Conservation (phyloP, 2,329 filamentous ascomycete species). For the Exophiala calicioides region DNA sequence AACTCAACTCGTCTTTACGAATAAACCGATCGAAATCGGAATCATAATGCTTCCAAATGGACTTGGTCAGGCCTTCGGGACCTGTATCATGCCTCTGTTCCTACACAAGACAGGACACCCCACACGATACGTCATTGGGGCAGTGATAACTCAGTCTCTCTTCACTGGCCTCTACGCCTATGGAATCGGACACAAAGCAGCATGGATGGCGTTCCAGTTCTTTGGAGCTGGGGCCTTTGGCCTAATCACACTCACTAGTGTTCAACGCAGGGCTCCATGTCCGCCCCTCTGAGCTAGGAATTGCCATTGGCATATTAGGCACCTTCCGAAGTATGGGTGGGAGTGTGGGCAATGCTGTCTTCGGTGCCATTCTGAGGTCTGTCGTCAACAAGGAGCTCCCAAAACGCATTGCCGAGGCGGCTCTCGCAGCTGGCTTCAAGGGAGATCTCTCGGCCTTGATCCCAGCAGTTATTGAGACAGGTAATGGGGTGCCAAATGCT, state of each 20-base stretch:
- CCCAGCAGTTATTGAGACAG: constrained; percentile 2
- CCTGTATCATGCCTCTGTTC: neutral
- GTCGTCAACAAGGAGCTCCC: neutral
- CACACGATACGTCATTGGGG: neutral
- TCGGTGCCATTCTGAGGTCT: constrained; percentile 1
- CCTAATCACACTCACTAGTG: constrained; percentile 1
- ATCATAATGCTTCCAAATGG: constrained; percentile 1
- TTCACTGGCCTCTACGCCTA: constrained; percentile 3
- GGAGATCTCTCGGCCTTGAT: constrained; percentile 1
- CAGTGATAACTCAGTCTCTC: constrained; percentile 1
- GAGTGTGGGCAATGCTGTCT: constrained; percentile 7
- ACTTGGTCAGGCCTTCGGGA: neutral
- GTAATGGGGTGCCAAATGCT: constrained; percentile 1
- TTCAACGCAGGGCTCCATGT: constrained; percentile 5
- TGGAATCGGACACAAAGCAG: constrained; percentile 6
- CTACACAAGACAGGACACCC: constrained; percentile 1
- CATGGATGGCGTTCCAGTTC: constrained; percentile 5
- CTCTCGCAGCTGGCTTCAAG: constrained; percentile 1
- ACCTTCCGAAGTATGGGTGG: constrained; percentile 6
- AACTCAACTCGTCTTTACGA: neutral
- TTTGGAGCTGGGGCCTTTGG: constrained; percentile 3
- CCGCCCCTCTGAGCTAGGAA: constrained; percentile 1
- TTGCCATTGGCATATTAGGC: constrained; percentile 5
- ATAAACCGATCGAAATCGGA: constrained; percentile 2
- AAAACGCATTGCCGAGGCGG: constrained; percentile 1